These are phyloP conservation scores for Suillus plorans DNA, from an alignment of 768 basidiomycete species.

Conservation along the genomic window DNA sequence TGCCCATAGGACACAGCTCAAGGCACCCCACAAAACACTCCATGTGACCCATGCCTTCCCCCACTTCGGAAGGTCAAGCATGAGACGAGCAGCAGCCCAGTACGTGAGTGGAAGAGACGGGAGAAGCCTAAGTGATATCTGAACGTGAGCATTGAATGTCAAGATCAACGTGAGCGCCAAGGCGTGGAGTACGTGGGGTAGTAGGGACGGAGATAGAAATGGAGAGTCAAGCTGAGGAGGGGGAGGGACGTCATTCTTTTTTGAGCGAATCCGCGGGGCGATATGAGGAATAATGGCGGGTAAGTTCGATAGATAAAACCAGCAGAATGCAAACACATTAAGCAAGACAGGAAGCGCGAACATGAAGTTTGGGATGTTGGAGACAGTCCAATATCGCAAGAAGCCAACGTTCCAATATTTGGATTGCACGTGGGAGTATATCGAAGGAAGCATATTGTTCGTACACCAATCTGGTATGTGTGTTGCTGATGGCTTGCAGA, in stretches of 20 bases:
- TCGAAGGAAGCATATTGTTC: constrained; percentile 49
- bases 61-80: constrained; percentile 45
- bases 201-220: constrained; percentile 42
- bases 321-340: constrained; percentile 39
- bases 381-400: constrained; percentile 79
- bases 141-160: constrained; percentile 80
- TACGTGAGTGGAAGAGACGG: constrained; percentile 77
- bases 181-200: constrained; percentile 78
- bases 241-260: not conserved
- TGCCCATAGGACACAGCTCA: constrained; percentile 75
- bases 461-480: constrained; percentile 62
- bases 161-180: constrained; percentile 59
- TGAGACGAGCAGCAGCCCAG: constrained; percentile 80
- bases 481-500: constrained; percentile 48
- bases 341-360: constrained; percentile 71
- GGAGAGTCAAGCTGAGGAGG: constrained; percentile 20
- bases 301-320: constrained; percentile 22
- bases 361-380: constrained; percentile 87
- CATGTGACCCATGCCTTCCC: constrained; percentile 73
- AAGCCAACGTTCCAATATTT: constrained; percentile 89
- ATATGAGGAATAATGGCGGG: constrained; percentile 3
- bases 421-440: constrained; percentile 80
- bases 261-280: constrained; percentile 6
- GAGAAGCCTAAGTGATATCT: constrained; percentile 79
- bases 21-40: constrained; percentile 73